Evolutionary conservation across 2,329 filamentous ascomycete genomes (phyloP), one percentile per base, ranked within the genome.

Genomic region (Onygenales sp.): DNA sequence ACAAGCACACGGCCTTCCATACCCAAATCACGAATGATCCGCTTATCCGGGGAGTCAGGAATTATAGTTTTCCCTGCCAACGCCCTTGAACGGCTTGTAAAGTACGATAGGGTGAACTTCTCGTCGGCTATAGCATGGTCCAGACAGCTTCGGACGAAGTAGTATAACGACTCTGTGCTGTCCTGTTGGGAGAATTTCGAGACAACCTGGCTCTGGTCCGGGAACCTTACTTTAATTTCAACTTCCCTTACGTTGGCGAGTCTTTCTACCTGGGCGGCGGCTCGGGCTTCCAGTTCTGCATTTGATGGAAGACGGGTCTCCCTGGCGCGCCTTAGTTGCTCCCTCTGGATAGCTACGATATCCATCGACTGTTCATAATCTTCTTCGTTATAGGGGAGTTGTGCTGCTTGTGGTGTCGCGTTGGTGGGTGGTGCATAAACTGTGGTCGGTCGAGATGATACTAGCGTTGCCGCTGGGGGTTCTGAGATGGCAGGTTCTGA

Each of bases 311-410:
- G 80, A 17, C 89, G 84, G 57, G 80, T 84, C 68, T 95, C 82
- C 2, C 90, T 69, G 85, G 87, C 39, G 82, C 78, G 68, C 85
- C 86, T 57, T 82, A 89, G 70, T 87, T 89, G 54, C 82, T 85
- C 63, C 89, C 83, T 52, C 81, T 89, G 39, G 82, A 89, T 47
- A 81, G 92, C 86, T 14, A 89, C 89, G 65, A 96, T 91, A 45
- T 88, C 87, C 55, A 95, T 79, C 1, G 86, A 88, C 0, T 90
- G 91, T 8, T 84, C 78, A 68, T 86, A 95, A 64, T 90, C 87
- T n/a, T 78, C 75, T 53, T 92, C 89, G 45, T 86, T 80, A 57
- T 85, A 78, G 7, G 78, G 69, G 11, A 78, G 75, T 52, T 82
- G 78, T 9, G 90, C 87, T 7, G 92, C 91, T 13, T 81, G 81